Evolutionary conservation across 179 eudicot genomes (phyloP), one percentile per base, ranked within the genome.

Genomic region (Patellifolia procumbens): DNA sequence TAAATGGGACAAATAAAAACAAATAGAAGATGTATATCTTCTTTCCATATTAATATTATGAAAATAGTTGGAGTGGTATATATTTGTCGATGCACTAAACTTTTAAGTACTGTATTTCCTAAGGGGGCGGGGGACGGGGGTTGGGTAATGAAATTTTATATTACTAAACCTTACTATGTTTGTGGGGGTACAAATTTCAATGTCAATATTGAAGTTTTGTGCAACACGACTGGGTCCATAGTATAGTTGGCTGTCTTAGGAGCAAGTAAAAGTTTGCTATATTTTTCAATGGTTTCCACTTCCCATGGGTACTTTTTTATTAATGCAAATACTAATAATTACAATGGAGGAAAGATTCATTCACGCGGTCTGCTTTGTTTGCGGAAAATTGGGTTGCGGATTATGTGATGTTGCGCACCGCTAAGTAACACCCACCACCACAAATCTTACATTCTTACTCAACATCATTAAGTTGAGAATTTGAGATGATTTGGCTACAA

Each of bases 161-260:
- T 1, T 6, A 17, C 35, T 16, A 63, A 28, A 64, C 31, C 39
- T 49, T 28, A 24, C 55, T 16, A 45, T 13, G 31, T 45, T 22
- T 43, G 72, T 45, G 72, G 72, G 72, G 72, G 72, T 65, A 37
- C 19, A 2, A 16, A n/a, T n/a, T n/a, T n/a, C n/a, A n/a, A n/a
- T n/a, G n/a, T n/a, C n/a, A n/a, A n/a, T 3, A 15, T 29, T 16
- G n/a, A 29, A 15, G 35, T 32, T 62, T 5, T 15, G 66, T 65
- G 48, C 16, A 65, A 65, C 17, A 65, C 1, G 70, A 39, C 48
- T 65, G 19, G 49, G 70, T 65, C 70, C 68, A 63, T 37, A 13
- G 61, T 56, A 5, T 9, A 20, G 7, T 35, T 35, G 35, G 59
- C 59, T 69, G 73, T 69, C 59, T 69, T 45, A 28, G 42, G 73